Evolutionary conservation across 495 filamentous ascomycete species (phyloP).

Genomic region (Paragyromitra xinjiangensis): DNA sequence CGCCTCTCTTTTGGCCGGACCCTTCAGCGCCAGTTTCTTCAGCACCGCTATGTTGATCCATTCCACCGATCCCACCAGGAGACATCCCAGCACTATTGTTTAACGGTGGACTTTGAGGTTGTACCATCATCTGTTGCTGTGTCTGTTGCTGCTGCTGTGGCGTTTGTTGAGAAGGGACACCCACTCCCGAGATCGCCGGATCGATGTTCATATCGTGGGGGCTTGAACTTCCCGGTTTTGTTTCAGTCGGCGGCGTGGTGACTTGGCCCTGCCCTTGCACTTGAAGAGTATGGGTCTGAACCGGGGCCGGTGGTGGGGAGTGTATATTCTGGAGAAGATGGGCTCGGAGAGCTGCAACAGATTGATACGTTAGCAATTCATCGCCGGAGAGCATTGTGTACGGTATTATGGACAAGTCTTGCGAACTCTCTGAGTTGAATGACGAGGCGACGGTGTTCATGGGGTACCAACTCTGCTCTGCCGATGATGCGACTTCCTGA

Average conservation of each 20-base stretch:
- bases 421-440: constrained; percentile 47
- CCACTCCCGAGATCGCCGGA: constrained; percentile 54
- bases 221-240: constrained; percentile 43
- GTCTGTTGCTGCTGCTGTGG: constrained; percentile 53
- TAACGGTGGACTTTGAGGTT: constrained; percentile 52
- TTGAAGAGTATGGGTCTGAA: constrained; percentile 31
- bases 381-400: constrained; percentile 36
- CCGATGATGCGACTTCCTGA: constrained; percentile 54
- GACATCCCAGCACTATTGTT: constrained; percentile 53
- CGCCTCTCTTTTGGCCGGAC: constrained; percentile 58
- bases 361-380: constrained; percentile 50
- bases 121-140: constrained; percentile 60
- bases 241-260: constrained; percentile 40
- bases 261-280: constrained; percentile 30
- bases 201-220: constrained; percentile 56
- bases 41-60: constrained; percentile 54
- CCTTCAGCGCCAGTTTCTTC: constrained; percentile 60
- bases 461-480: constrained; percentile 58
- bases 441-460: constrained; percentile 43
- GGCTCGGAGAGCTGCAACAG: constrained; percentile 54
- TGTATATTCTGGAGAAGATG: constrained; percentile 55
- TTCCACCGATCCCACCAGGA: constrained; percentile 42
- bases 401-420: constrained; percentile 49
- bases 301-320: constrained; percentile 33
- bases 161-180: constrained; percentile 37